These are phyloP conservation scores for Ustilago nuda DNA, from an alignment of 1,284 basidiomycete species.

Conservation along the genomic window DNA sequence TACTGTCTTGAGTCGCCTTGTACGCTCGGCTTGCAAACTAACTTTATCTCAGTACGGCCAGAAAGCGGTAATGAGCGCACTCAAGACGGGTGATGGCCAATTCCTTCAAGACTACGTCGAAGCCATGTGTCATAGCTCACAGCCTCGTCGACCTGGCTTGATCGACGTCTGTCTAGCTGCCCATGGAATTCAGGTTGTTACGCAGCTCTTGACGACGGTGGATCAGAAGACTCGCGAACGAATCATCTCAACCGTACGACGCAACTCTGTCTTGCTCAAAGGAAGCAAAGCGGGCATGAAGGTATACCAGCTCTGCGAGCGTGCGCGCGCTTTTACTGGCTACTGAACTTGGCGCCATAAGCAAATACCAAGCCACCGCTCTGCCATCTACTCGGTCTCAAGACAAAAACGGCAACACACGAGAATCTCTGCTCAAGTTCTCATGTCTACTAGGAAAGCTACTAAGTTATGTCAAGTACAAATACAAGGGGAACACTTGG, in stretches of 20 bases:
- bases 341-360: slow-evolving; percentile 31
- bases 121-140: slow-evolving; percentile 50
- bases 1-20: slow-evolving; percentile 47
- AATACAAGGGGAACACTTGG: slow-evolving; percentile 19
- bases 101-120: slow-evolving; percentile 58
- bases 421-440: background rate
- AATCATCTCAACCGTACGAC: slow-evolving; percentile 63
- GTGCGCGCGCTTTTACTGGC: slow-evolving; percentile 64
- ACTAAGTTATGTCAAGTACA: slow-evolving; percentile 28
- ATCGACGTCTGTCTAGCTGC: slow-evolving; percentile 62
- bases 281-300: slow-evolving; percentile 66
- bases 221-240: slow-evolving; percentile 48
- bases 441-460: slow-evolving; percentile 11
- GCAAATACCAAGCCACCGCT: background rate
- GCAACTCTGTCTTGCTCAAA: slow-evolving; percentile 64
- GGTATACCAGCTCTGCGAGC: slow-evolving; percentile 67
- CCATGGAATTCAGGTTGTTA: slow-evolving; percentile 66
- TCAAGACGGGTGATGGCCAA: slow-evolving; percentile 49
- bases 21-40: slow-evolving; percentile 48
- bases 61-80: slow-evolving; percentile 65
- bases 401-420: background rate
- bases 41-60: slow-evolving; percentile 65
- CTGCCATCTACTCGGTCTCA: background rate
- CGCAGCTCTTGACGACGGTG: slow-evolving; percentile 67
- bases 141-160: slow-evolving; percentile 57